Evolutionary conservation across 2,329 filamentous ascomycete genomes (phyloP).

Genomic region (Fusarium bactridioides): DNA sequence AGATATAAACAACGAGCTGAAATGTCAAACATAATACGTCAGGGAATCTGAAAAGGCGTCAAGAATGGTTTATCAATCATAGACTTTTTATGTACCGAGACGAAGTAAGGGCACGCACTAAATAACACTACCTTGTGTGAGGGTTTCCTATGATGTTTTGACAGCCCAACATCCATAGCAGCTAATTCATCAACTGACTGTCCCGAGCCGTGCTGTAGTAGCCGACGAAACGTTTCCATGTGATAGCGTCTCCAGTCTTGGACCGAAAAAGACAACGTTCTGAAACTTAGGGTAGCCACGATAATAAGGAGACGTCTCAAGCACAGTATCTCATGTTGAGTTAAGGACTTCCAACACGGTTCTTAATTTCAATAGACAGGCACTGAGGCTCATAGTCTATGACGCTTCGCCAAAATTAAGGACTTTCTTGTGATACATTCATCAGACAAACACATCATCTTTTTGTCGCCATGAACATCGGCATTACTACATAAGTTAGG

Average conservation of each 20-base stretch:
- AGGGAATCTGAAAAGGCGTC: conserved; percentile 8
- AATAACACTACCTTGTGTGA: not conserved
- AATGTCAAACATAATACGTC: conserved; percentile 32
- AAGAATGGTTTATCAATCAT: not conserved
- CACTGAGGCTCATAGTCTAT: not conserved
- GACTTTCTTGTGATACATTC: not conserved
- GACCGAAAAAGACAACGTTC: not conserved
- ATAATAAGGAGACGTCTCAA: not conserved
- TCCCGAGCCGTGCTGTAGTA: not conserved
- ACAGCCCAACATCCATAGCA: not conserved
- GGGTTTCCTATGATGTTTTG: not conserved
- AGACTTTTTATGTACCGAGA: conserved; percentile 6
- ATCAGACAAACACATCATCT: not conserved
- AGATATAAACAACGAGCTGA: not conserved
- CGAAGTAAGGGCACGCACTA: not conserved
- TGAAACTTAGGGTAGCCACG: not conserved
- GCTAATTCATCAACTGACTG: not conserved
- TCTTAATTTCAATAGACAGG: not conserved
- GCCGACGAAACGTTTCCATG: conserved; percentile 29
- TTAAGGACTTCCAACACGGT: not conserved
- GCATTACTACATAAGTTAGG: not conserved
- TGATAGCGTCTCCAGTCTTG: conserved; percentile 5
- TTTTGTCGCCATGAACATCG: not conserved
- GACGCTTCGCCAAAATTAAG: not conserved
- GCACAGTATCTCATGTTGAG: too few relatives aligned